Evolutionary conservation across 768 basidiomycete genomes (phyloP).

Genomic region (Lentinula guzmanii): DNA sequence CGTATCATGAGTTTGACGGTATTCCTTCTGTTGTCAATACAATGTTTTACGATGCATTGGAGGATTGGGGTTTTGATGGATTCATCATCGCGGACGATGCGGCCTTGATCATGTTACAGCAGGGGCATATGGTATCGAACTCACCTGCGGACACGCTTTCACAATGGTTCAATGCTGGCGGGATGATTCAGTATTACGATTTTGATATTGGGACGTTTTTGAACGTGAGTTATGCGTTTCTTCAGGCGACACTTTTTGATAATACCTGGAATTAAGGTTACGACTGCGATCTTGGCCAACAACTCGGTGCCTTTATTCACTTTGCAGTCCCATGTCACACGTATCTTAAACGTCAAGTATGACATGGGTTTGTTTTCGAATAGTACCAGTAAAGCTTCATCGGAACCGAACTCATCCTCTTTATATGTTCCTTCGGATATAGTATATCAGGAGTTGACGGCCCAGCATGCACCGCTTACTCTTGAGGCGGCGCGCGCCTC

Average conservation of each 20-base stretch:
- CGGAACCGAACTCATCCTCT: conserved; percentile 10
- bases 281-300: conserved; percentile 14
- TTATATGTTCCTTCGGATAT: conserved; percentile 13
- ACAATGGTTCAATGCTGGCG: conserved; percentile 21
- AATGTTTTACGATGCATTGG: conserved; percentile 16
- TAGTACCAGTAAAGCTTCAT: neutral
- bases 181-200: conserved; percentile 19
- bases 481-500: conserved; percentile 17
- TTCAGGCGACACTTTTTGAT: neutral
- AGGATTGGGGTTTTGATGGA: conserved; percentile 21
- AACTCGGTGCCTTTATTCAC: conserved; percentile 13
- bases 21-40: conserved; percentile 18
- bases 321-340: conserved; percentile 13
- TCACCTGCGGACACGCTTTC: conserved; percentile 18
- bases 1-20: conserved; percentile 21
- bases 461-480: conserved; percentile 15
- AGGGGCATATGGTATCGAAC: conserved; percentile 12
- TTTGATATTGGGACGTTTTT: conserved; percentile 13
- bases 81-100: conserved; percentile 7
- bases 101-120: conserved; percentile 13
- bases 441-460: conserved; percentile 12
- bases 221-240: conserved; percentile 11
- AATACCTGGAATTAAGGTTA: conserved; percentile 1
- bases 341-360: conserved; percentile 17
- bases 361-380: conserved; percentile 13